Evolutionary conservation across 805 yeast genomes (phyloP).

Genomic region (Kodamaea kaohsiungensis): DNA sequence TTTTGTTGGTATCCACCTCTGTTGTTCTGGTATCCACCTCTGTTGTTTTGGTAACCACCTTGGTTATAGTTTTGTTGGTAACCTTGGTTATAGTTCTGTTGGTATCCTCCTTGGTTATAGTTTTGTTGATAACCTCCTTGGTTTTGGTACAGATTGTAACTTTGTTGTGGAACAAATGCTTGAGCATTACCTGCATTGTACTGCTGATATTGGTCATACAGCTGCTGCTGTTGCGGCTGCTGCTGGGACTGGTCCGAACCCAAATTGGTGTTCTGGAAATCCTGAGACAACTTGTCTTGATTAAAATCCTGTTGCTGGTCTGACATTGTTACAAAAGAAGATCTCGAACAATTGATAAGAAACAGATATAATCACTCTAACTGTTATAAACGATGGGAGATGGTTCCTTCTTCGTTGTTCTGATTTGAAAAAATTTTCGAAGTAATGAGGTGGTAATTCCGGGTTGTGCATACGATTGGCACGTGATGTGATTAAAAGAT

Average conservation of each 20-base stretch:
- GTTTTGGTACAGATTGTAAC: slow-evolving; percentile 16
- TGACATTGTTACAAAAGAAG: slow-evolving; percentile 9
- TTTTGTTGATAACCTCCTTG: slow-evolving; percentile 26
- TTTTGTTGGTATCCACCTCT: slow-evolving; percentile 21
- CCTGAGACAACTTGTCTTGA: slow-evolving; percentile 46
- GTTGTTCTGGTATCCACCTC: slow-evolving; percentile 17
- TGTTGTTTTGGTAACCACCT: slow-evolving; percentile 22
- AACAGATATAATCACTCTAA: not conserved
- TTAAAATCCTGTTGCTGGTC: slow-evolving; percentile 32
- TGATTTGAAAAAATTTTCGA: slow-evolving; percentile 8
- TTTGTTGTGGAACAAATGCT: slow-evolving; percentile 48
- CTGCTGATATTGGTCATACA: slow-evolving; percentile 11
- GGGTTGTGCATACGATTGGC: no score
- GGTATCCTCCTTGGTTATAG: slow-evolving; percentile 23
- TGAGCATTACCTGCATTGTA: slow-evolving; percentile 52
- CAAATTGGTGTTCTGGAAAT: slow-evolving; percentile 44
- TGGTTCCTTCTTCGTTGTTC: not conserved
- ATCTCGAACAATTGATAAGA: not conserved
- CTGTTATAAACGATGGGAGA: not conserved
- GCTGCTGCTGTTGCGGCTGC: slow-evolving; percentile 6
- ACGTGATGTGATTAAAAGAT: not conserved
- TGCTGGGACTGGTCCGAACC: slow-evolving; percentile 19
- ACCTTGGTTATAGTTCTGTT: slow-evolving; percentile 21
- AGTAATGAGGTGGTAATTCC: not conserved
- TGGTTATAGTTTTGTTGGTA: slow-evolving; percentile 23